These are phyloP conservation scores for Claviceps humidiphila DNA, from an alignment of 2,329 filamentous ascomycete species.

Conservation along the genomic window DNA sequence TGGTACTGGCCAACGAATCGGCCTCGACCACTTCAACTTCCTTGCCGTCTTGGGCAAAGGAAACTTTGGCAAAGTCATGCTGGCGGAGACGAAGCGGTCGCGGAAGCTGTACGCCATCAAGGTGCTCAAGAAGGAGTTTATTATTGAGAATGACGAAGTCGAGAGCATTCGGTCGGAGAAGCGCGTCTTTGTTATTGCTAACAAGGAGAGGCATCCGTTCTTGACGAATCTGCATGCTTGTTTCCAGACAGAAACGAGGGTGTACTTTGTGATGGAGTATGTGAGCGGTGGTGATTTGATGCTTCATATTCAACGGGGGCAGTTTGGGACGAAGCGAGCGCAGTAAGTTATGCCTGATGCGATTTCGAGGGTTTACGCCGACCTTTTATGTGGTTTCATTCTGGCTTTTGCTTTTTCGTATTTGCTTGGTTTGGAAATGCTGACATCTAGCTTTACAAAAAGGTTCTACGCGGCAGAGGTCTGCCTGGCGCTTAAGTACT, in stretches of 20 bases:
- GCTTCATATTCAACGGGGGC: conserved; percentile 94
- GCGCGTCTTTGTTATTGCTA: conserved; percentile 90
- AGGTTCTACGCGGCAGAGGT: conserved; percentile 97
- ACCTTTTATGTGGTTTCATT: background rate
- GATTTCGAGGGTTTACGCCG: too few relatives aligned
- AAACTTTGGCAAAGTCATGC: conserved; percentile 99
- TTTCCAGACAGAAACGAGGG: conserved; percentile 95
- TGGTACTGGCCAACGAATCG: conserved; percentile 73
- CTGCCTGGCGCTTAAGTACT: conserved; percentile 93
- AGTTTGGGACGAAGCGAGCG: conserved; percentile 89
- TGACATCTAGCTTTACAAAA: background rate
- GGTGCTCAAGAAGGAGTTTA: conserved; percentile 98
- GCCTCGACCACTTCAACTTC: conserved; percentile 98
- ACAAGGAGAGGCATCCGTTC: conserved; percentile 94
- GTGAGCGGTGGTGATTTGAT: conserved; percentile 97
- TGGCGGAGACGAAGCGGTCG: conserved; percentile 88
- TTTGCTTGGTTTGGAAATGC: conserved; percentile 9
- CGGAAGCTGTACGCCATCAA: conserved; percentile 96
- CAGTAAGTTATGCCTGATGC: conserved; percentile 49
- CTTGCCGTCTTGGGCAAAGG: conserved; percentile 94
- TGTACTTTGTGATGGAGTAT: conserved; percentile 99
- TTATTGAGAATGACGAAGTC: conserved; percentile 98
- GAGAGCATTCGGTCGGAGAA: conserved; percentile 97
- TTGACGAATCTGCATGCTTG: conserved; percentile 89
- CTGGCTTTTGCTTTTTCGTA: conserved; percentile 2